These are phyloP conservation scores for Apophysomyces sp. DNA, from an alignment of 371 early-diverging fungal species.

Conservation along the genomic window DNA sequence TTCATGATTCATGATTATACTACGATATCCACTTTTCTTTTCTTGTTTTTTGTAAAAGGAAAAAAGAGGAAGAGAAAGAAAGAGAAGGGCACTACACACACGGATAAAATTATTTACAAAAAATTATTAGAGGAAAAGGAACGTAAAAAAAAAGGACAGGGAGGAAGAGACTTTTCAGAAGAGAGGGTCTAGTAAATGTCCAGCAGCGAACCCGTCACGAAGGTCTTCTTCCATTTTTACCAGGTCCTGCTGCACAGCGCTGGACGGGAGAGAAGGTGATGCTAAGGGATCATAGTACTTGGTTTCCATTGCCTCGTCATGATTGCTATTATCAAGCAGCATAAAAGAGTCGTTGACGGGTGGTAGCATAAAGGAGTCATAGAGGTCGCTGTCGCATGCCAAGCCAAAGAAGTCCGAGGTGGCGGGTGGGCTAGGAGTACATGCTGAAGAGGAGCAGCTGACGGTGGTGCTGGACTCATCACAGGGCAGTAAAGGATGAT, in stretches of 20 bases:
- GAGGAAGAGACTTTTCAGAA: conserved; percentile 18
- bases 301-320: conserved; percentile 4
- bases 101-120: conserved; percentile 5
- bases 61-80: background rate
- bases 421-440: conserved; percentile 34
- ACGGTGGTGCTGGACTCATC: conserved; percentile 21
- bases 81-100: background rate
- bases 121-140: conserved; percentile 2
- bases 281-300: conserved; percentile 12
- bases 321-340: conserved; percentile 1
- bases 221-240: conserved; percentile 21
- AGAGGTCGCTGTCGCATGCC: conserved; percentile 15
- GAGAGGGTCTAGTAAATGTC: conserved; percentile 28
- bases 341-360: conserved; percentile 23
- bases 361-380: conserved; percentile 42
- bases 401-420: conserved; percentile 19
- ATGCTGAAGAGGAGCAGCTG: conserved; percentile 19
- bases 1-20: conserved; percentile 1
- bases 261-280: conserved; percentile 24
- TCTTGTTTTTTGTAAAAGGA: background rate
- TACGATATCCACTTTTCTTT: background rate
- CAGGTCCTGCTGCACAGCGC: conserved; percentile 23
- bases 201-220: conserved; percentile 11
- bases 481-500: conserved; percentile 7
- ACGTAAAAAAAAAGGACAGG: background rate